These are phyloP conservation scores for Ilyonectria sp. DNA, from an alignment of 2,329 filamentous ascomycete genomes.

Conservation along the genomic window DNA sequence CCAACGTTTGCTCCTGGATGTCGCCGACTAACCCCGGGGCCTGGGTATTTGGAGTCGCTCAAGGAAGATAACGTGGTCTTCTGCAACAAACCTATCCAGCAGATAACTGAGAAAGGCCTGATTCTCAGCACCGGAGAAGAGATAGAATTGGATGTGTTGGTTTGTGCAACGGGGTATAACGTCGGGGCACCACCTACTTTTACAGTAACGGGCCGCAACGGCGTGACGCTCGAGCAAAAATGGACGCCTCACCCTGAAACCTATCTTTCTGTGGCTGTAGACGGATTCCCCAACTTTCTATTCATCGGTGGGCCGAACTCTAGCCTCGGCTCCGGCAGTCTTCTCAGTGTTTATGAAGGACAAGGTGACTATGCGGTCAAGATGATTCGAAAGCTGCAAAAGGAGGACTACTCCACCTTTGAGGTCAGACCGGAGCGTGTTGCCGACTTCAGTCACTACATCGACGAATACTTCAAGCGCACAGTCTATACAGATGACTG, in stretches of 20 bases:
- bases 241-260: conserved; percentile 58
- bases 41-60: conserved; percentile 30
- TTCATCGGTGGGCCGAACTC: conserved; percentile 66
- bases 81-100: neutral
- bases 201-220: conserved; percentile 56
- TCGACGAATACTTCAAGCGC: conserved; percentile 27
- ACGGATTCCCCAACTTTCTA: conserved; percentile 65
- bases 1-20: conserved; percentile 30
- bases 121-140: conserved; percentile 15
- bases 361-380: conserved; percentile 53
- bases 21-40: conserved; percentile 31
- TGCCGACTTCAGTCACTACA: conserved; percentile 13
- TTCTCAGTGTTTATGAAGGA: conserved; percentile 63
- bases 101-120: neutral
- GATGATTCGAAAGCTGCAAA: conserved; percentile 40
- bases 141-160: conserved; percentile 17
- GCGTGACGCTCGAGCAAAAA: conserved; percentile 54
- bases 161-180: conserved; percentile 34
- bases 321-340: conserved; percentile 61
- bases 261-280: conserved; percentile 63
- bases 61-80: conserved; percentile 28
- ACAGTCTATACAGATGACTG: conserved; percentile 31
- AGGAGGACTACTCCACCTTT: conserved; percentile 35
- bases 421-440: neutral
- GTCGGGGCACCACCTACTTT: conserved; percentile 44